Base-by-base conservation (phyloP, 441 rosid species). In the Brassica hybrid region DNA sequence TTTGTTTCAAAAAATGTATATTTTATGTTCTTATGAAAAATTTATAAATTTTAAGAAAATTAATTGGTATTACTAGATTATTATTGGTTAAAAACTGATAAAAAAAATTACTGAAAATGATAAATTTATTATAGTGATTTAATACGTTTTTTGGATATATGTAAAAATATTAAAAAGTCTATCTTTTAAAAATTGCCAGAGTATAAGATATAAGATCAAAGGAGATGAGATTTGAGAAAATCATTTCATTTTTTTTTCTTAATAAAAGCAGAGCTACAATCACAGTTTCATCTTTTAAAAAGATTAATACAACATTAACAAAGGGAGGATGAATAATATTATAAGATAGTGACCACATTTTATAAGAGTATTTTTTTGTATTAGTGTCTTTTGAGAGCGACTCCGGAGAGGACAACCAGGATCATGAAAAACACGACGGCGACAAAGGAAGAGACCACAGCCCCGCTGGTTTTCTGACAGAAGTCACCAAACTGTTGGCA, bases 401-500 rank as follows among this genome's bases (percentile, higher is more conserved):
- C 43, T 60, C 81, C 92, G 34, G 98, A 89, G 10, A 91, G 67
- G 27, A 89, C 77, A 12, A 93, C 70, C 67, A 93, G 77, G 48
- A 86, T 12, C 74, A 79, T 5, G 50, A 91, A 80, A 45, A 87
- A 50, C 16, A 76, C 72, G 1, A 78, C 94, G 1, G 88, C 66
- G 41, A 89, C 11, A 56, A 86, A 85, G n/a, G 93, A 71, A 0
- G 88, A 91, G 73, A 91, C 93, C 68, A 93, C 93, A 21, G 94
- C 89, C 9, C 96, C 93, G 38, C 96, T 91, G n/a, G 82, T 81
- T 77, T 84, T 83, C 83, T 85, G 88, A 85, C 96, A 91, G 81
- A 91, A 93, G 65, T 89, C 89, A 7, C 96, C 98, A 52, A 81
- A 93, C 75, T 93, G 96, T 38, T 85, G 86, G 73, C 98, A 93